These are phyloP conservation scores for Zopfia rhizophila DNA, from an alignment of 2,329 filamentous ascomycete species.

Conservation along the genomic window DNA sequence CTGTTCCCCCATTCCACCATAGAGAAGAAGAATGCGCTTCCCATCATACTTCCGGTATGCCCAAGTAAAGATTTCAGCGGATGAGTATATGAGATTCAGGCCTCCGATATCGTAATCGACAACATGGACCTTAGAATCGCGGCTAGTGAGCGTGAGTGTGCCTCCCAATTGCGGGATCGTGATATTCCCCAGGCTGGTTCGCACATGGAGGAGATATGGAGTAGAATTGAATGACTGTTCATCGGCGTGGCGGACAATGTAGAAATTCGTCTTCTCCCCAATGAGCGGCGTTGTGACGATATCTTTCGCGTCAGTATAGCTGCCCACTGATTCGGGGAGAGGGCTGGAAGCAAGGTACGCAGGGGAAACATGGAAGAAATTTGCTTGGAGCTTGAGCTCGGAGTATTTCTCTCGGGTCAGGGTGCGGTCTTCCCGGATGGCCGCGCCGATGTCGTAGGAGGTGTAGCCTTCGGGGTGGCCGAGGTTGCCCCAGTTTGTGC, in stretches of 20 bases:
- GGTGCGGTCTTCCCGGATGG: constrained; percentile 73
- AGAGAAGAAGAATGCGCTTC: constrained; percentile 64
- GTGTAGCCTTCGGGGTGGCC: constrained; percentile 67
- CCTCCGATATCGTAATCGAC: constrained; percentile 70
- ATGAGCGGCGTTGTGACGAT: constrained; percentile 69
- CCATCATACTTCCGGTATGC: neutral
- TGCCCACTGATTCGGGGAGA: no score
- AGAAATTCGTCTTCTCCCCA: constrained; percentile 63
- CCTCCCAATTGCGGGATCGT: constrained; percentile 40
- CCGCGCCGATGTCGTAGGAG: constrained; percentile 66
- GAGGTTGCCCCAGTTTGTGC: constrained; percentile 83
- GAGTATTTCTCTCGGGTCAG: constrained; percentile 77
- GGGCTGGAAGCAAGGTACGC: constrained; percentile 65
- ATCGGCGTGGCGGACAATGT: constrained; percentile 60
- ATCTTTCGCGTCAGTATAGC: constrained; percentile 31
- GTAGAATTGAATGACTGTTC: neutral
- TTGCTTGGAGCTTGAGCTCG: constrained; percentile 76
- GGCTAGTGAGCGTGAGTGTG: constrained; percentile 63
- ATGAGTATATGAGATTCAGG: constrained; percentile 68
- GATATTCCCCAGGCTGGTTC: neutral
- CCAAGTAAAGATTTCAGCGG: constrained; percentile 72
- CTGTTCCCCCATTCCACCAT: constrained; percentile 66
- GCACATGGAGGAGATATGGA: no score
- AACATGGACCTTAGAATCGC: constrained; percentile 72
- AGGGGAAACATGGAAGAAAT: constrained; percentile 75